A percentile compares a stretch with the other conserved stretches of the same genome.
Evolutionary conservation across 305 asterid genomes (phyloP).

Genomic region (Petunia hybrid): DNA sequence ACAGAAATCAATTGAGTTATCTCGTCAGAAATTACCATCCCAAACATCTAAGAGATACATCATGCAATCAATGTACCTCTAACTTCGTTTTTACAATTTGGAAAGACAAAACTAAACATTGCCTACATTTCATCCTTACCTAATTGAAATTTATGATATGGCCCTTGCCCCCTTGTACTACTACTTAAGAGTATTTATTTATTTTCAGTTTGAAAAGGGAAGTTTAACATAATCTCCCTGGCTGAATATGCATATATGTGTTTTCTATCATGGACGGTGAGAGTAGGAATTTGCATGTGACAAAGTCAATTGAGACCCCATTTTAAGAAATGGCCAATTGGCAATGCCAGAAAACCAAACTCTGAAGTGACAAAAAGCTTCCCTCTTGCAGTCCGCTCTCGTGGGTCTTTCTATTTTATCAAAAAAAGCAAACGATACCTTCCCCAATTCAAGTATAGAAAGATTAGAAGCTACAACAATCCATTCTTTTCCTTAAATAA

Average conservation of each 20-base stretch:
- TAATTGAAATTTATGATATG: neutral
- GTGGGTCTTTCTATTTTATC: neutral
- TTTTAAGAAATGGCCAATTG: conserved; percentile 20
- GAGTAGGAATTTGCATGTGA: neutral
- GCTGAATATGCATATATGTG: neutral
- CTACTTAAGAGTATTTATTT: neutral
- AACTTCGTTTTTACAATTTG: neutral
- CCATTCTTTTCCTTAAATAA: neutral
- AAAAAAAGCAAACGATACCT: neutral
- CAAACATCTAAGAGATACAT: neutral
- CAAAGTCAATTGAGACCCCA: conserved; percentile 23
- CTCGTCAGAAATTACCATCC: neutral
- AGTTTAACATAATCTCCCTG: neutral
- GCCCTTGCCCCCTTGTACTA: neutral
- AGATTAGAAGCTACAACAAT: neutral
- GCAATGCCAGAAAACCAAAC: conserved; percentile 21
- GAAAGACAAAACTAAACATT: neutral
- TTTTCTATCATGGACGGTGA: neutral
- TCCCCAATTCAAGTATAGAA: neutral
- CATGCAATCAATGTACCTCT: neutral
- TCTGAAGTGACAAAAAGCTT: conserved; percentile 28
- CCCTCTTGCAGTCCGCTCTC: conserved; percentile 25
- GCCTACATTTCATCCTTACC: neutral
- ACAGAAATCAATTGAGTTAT: neutral
- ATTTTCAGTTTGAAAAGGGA: neutral